Base-by-base conservation (phyloP, 306 rosid species). In the Medicago truncatula region DNA sequence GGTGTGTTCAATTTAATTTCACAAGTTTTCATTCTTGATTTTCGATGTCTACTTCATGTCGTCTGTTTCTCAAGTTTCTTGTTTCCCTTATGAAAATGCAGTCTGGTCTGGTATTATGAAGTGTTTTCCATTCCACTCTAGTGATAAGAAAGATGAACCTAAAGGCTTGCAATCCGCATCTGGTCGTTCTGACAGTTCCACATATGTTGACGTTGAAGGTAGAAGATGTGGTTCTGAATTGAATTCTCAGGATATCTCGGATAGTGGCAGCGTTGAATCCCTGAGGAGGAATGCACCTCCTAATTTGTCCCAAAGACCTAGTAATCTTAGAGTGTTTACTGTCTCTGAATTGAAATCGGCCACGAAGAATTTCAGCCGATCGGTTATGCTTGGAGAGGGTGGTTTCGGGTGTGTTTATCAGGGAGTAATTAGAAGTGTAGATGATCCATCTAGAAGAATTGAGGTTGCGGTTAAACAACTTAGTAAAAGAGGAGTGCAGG, bases 391-490 rank as follows among this genome's bases (percentile, higher is more conserved):
- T 36, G 99, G 99, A 77, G 99, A 96, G 84, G 99, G 99, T 8
- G 99, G 99, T 7, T 96, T 96, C 41, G 99, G 99, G 41, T 89
- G 96, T 68, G 99, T 96, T 72, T 96, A 83, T 86, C 87, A 78
- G 69, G 98, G 91, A 50, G 34, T 56, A 23, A 88, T 96, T 76
- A 90, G 65, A 85, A 85, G 87, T 72, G 70, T 50, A 20, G 97
- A 92, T 41, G 92, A 87, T 61, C 84, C 97, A 36, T 83, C 93
- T 6, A 36, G 28, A 59, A 89, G 88, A 83, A 58, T 88, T 72
- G 93, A 90, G 83, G 94, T 96, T 74, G 99, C 97, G 0, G 88
- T 96, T 76, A 96, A 96, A 79, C 97, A 96, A 78, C 98, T 96
- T 75, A 86, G 97, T 80, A 96, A 80, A 88, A 88, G 91, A 75